phyloP scores from a whole-genome alignment of 164 flowering plant genomes.

The Echeveria elegans region DNA sequence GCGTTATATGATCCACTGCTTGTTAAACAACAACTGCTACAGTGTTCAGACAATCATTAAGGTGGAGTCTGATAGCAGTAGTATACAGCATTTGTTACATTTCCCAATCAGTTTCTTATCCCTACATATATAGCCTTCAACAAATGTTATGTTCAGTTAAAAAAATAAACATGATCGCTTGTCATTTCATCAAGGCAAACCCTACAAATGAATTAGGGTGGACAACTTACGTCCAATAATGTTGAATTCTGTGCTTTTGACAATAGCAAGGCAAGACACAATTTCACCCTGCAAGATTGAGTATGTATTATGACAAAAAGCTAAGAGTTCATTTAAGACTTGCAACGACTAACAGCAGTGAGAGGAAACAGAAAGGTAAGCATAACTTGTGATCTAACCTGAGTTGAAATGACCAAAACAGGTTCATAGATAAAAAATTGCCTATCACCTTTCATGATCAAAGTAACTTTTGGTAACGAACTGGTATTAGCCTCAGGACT shows the following conservation, averaged over 20 bases:
- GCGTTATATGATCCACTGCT: background rate
- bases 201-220: background rate
- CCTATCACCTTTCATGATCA: slow-evolving; percentile 48
- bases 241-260: slow-evolving; percentile 43
- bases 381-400: slow-evolving; percentile 21
- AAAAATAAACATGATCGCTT: background rate
- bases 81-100: background rate
- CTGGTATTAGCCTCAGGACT: slow-evolving; percentile 44
- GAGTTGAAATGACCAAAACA: slow-evolving; percentile 43
- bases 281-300: slow-evolving; percentile 35
- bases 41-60: background rate
- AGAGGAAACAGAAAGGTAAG: background rate
- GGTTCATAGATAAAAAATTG: slow-evolving; percentile 39
- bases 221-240: slow-evolving; percentile 55
- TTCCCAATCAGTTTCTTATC: background rate
- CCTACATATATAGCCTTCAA: background rate
- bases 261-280: slow-evolving; percentile 49
- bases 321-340: background rate
- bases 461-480: slow-evolving; percentile 39
- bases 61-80: background rate
- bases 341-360: background rate
- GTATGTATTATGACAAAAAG: slow-evolving; percentile 17
- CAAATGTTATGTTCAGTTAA: background rate
- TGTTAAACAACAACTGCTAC: background rate
- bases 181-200: background rate